phyloP scores from a whole-genome alignment of 2,329 filamentous ascomycete species.

The Bimuria novae-zelandiae region DNA sequence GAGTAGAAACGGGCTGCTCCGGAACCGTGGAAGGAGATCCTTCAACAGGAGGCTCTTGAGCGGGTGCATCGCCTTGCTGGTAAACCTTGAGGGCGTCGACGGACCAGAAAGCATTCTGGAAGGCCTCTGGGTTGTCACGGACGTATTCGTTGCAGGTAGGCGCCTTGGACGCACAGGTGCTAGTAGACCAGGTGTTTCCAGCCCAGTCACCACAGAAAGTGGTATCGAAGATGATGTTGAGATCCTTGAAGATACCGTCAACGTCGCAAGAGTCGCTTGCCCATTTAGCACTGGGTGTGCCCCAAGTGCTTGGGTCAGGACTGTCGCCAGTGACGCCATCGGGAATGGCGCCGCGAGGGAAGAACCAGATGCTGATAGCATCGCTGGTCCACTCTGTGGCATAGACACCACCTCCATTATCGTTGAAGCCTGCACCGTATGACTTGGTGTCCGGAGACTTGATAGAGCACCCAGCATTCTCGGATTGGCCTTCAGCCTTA shows the following conservation, averaged over 20 bases:
- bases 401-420: conserved; percentile 51
- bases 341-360: conserved; percentile 70
- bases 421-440: conserved; percentile 61
- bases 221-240: conserved; percentile 81
- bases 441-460: conserved; percentile 44
- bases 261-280: conserved; percentile 68
- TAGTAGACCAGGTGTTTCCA: conserved; percentile 66
- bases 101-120: conserved; percentile 75
- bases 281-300: conserved; percentile 70
- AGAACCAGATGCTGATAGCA: conserved; percentile 81
- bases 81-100: conserved; percentile 56
- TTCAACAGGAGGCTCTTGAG: background rate
- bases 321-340: conserved; percentile 61
- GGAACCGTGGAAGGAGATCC: background rate
- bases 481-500: conserved; percentile 43
- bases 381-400: conserved; percentile 67
- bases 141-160: conserved; percentile 74
- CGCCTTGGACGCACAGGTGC: conserved; percentile 65
- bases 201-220: conserved; percentile 92
- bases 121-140: conserved; percentile 69
- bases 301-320: conserved; percentile 73
- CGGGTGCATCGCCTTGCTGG: conserved; percentile 25
- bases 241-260: conserved; percentile 67
- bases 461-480: conserved; percentile 51
- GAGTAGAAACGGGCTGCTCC: background rate